Evolutionary conservation across 495 filamentous ascomycete genomes (phyloP), one percentile per base, ranked within the genome.

Genomic region (Extremus antarcticus): DNA sequence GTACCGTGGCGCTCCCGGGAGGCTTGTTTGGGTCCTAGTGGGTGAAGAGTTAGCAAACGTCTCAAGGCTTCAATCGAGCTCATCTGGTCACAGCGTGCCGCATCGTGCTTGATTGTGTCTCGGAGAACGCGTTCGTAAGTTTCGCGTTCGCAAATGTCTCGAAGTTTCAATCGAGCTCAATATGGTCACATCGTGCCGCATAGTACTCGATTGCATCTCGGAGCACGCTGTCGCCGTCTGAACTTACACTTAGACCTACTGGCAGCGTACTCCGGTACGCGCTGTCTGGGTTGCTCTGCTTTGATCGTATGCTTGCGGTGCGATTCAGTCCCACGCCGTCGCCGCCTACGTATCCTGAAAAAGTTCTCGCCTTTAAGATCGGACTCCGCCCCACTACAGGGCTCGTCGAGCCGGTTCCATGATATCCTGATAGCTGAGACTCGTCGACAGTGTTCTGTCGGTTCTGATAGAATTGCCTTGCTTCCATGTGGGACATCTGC

Each of bases 381-480:
- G 55, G 50, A 32, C 56, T 50, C 2, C 22, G 20, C 2, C 52
- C 23, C 2, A 50, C 29, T 20, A 56, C 24, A 1, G 59, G 55
- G 50, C 54, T 61, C 35, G 10, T 17, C 45, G n/a, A 25, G 32
- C 51, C 43, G 25, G 24, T 23, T n/a, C 41, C 41, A 17, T 17
- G 17, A 7, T 9, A n/a, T 3, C 41, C 41, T 41, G 46, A 19
- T n/a, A 25, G 29, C 16, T 45, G 16, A 1, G 25, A 39, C 29
- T 59, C 57, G 15, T 50, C 52, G n/a, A 50, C 2, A 20, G 52
- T 51, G 15, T 10, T 50, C 48, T 55, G 51, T 22, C 35, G 89
- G 55, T 88, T 78, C 65, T 95, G 92, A 69, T 95, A 98, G 73
- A 96, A 90, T 25, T 95, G 76, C 67, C 92, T 96, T 35, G 91